Conservation (phyloP, 257 asterid species). For the Solanum habrochaites region DNA sequence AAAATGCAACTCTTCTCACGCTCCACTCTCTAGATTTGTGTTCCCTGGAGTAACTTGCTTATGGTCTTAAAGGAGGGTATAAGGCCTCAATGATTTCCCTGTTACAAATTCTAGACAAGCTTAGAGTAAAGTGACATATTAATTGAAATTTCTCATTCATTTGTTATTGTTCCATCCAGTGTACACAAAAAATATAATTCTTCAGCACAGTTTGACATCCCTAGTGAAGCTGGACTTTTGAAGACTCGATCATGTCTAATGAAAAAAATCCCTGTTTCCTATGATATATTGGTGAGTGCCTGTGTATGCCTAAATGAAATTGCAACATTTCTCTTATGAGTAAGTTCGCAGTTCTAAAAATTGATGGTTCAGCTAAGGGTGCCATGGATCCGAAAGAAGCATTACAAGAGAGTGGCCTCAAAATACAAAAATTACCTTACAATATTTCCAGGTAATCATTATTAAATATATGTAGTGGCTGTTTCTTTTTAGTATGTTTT, state of each 20-base stretch:
- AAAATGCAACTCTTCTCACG: not conserved
- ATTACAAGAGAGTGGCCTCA: conserved; percentile 62
- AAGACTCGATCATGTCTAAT: not conserved
- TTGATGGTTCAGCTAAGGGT: conserved; percentile 46
- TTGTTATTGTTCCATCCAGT: not conserved
- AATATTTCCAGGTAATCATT: conserved; percentile 70
- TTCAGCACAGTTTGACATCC: not conserved
- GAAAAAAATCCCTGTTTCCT: not conserved
- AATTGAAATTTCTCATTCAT: not conserved
- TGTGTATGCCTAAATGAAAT: not conserved
- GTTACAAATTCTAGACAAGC: not conserved
- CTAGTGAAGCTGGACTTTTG: not conserved
- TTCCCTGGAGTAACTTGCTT: not conserved
- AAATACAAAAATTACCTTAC: conserved; percentile 70
- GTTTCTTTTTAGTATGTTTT: not conserved
- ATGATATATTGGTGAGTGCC: not conserved
- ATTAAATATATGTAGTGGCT: not conserved
- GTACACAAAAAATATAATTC: not conserved
- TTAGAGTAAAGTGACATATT: not conserved
- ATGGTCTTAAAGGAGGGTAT: not conserved
- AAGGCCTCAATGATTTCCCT: not conserved
- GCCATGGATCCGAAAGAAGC: conserved; percentile 80
- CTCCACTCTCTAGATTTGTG: not conserved
- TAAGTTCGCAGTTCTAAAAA: not conserved
- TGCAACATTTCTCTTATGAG: not conserved